These are phyloP conservation scores for Rhodomyrtus tomentosa DNA, from an alignment of 345 rosid species.

Conservation along the genomic window DNA sequence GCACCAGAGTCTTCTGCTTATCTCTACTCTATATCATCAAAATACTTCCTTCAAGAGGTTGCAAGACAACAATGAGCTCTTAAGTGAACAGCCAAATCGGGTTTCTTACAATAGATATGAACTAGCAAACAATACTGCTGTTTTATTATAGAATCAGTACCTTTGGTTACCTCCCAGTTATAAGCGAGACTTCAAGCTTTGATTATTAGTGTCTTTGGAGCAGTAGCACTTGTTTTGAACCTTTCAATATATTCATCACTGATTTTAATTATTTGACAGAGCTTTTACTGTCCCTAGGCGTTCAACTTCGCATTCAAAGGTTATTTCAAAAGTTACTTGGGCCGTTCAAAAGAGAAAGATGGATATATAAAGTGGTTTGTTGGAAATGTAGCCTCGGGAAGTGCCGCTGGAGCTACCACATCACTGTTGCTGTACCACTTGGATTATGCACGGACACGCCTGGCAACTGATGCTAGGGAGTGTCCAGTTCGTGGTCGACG, in stretches of 20 bases:
- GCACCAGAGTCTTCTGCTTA: background rate
- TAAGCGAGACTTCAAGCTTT: background rate
- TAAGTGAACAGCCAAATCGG: background rate
- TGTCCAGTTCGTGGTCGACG: slow-evolving; percentile 40
- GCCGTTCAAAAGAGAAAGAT: slow-evolving; percentile 74
- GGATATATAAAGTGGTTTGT: slow-evolving; percentile 79
- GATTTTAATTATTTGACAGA: slow-evolving; percentile 39
- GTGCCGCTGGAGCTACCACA: slow-evolving; percentile 96
- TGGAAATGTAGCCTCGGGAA: slow-evolving; percentile 85
- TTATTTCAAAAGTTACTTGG: slow-evolving; percentile 71
- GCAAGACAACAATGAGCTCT: background rate
- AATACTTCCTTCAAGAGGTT: background rate
- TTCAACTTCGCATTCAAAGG: slow-evolving; percentile 97
- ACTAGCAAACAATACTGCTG: background rate
- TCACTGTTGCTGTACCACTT: slow-evolving; percentile 76
- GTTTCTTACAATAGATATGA: background rate
- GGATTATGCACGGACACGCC: slow-evolving; percentile 80
- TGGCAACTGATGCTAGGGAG: slow-evolving; percentile 74
- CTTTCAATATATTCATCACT: slow-evolving; percentile 1
- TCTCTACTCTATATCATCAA: background rate
- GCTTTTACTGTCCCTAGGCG: slow-evolving; percentile 66
- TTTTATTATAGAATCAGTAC: background rate
- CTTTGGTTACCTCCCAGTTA: background rate
- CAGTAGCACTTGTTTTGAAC: background rate
- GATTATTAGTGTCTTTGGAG: background rate